Evolutionary conservation across 768 basidiomycete genomes (phyloP), one percentile per base, ranked within the genome.

Genomic region (Galerina marginata): DNA sequence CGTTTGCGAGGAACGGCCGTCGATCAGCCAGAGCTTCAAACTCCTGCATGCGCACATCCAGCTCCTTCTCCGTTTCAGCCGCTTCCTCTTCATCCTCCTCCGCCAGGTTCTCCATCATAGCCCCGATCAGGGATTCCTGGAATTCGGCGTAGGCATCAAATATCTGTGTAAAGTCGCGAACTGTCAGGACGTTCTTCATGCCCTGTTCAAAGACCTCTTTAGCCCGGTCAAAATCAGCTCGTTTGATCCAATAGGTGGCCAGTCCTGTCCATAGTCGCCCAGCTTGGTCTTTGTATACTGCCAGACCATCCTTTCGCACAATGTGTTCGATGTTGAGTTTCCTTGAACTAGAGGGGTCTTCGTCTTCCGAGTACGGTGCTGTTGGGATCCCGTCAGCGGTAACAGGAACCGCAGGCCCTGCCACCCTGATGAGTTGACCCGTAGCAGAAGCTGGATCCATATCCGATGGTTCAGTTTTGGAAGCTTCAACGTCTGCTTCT

Each of bases 181-280:
- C 90, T 1, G 96, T 98, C 67, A 99, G 77, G 15, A 99, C 96
- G 1, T 79, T 81, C 15, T 85, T 82, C 64, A 98, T 83, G 12
- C 95, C 97, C 23, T 86, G 75, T 74, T 99, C 97, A 71, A 99
- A 99, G 0, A 91, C 93, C 51, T 81, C 80, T 64, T 89, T 93
- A 14, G 94, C 93, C 53, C 92, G 84, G 62, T 95, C 95, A 69
- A 99, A 98, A 71, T 99, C 97, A 55, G 86, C 93, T 5, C 95
- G 89, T 76, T 97, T 97, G 74, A 96, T 96, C 96, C 96, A 99
- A 71, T 96, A 99, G 0, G 96, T 98, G 1, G 96, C 96, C 29
- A 99, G 75, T 0, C 96, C 97, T 5, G 94, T 91, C 96, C 96
- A 99, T 29, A 99, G 75, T 51, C 93, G 87, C 10, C 97, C 97